A percentile compares a stretch with the other conserved stretches of the same genome.
Evolutionary conservation across 345 rosid species (phyloP).

Genomic region (Eucalyptus cloeziana): DNA sequence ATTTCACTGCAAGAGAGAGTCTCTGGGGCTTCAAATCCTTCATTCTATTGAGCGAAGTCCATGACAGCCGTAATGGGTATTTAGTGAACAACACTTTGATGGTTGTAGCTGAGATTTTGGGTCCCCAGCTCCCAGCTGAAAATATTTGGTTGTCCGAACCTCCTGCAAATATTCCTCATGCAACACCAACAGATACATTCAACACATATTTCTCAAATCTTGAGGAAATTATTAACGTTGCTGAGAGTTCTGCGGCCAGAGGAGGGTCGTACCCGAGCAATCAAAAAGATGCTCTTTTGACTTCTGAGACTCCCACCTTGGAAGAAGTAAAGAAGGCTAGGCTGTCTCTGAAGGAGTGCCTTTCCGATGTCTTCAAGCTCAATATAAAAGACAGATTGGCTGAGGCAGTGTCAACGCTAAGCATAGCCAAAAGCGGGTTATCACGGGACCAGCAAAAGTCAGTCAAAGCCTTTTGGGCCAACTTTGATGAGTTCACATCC

Average conservation of each 20-base stretch:
- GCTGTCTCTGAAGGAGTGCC: constrained; percentile 1
- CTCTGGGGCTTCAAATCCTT: not conserved
- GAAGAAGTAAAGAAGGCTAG: not conserved
- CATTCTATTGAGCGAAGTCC: not conserved
- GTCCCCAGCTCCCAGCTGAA: not conserved
- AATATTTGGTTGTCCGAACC: not conserved
- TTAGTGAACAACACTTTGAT: not conserved
- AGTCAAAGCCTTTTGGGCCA: not conserved
- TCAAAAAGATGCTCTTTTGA: not conserved
- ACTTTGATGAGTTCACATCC: not conserved
- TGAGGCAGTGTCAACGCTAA: not conserved
- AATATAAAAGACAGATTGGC: not conserved
- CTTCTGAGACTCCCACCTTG: not conserved
- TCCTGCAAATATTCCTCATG: not conserved
- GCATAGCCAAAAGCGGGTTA: not conserved
- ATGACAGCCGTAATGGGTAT: not conserved
- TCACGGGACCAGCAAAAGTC: not conserved
- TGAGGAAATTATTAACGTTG: not conserved
- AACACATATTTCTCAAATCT: not conserved
- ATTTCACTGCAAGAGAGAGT: not conserved
- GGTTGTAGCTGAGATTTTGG: not conserved
- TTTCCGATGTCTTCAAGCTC: not conserved
- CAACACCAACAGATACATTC: not conserved
- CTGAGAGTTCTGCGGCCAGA: not conserved
- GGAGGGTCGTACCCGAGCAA: not conserved